These are phyloP conservation scores for Metschnikowia aberdeeniae DNA, from an alignment of 805 yeast species.

Conservation along the genomic window DNA sequence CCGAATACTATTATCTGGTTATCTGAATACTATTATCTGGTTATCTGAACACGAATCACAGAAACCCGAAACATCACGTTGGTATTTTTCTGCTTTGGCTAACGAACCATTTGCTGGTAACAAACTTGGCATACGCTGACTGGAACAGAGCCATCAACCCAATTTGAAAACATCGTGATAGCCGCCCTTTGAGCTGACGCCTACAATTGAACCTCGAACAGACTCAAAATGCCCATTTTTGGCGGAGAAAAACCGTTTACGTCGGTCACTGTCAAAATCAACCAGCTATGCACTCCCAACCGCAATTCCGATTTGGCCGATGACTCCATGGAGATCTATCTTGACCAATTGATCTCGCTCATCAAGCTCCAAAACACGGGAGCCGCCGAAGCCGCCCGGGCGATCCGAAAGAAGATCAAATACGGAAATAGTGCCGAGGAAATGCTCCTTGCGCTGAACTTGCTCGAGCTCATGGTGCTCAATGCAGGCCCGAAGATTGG, in stretches of 20 bases:
- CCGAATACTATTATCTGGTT: too few species aligned
- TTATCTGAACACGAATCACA: too few species aligned
- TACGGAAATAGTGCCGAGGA: slow-evolving; percentile 62
- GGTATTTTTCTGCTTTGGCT: too few species aligned
- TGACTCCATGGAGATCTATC: slow-evolving; percentile 38
- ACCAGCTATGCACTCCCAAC: slow-evolving; percentile 45
- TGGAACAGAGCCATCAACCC: too few species aligned
- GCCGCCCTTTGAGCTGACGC: too few species aligned
- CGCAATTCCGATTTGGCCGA: slow-evolving; percentile 35
- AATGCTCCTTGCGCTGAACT: slow-evolving; percentile 59
- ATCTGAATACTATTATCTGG: too few species aligned
- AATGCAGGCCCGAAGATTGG: slow-evolving; percentile 43
- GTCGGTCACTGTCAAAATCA: slow-evolving; percentile 62
- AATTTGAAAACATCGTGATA: too few species aligned
- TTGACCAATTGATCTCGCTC: slow-evolving; percentile 57
- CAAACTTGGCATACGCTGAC: too few species aligned
- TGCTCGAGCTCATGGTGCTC: slow-evolving; percentile 36
- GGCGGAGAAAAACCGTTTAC: slow-evolving; percentile 67
- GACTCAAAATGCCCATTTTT: slow-evolving; percentile 24
- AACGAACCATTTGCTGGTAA: too few species aligned
- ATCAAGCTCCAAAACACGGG: slow-evolving; percentile 38
- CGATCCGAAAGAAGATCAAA: slow-evolving; percentile 82
- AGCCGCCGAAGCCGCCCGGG: slow-evolving; percentile 79
- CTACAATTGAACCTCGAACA: too few species aligned
- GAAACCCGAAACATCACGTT: too few species aligned